Base-by-base conservation (phyloP, 2,329 filamentous ascomycete genomes). In the Cladosporium sp. region DNA sequence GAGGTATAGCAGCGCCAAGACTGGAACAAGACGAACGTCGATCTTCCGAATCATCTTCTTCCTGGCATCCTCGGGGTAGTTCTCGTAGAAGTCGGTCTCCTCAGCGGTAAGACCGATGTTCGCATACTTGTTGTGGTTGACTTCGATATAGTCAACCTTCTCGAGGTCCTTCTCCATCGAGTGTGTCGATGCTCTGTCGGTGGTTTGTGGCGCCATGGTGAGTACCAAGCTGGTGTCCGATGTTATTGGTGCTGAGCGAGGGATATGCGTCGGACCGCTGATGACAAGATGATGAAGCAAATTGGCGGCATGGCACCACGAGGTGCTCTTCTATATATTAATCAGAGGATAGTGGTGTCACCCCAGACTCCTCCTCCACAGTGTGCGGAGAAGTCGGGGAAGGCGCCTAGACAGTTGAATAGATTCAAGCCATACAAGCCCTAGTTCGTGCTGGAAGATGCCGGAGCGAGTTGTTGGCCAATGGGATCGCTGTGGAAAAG, bases 1-100 rank as follows among this genome's bases (percentile, higher is more conserved):
- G 14, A 54, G 28, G 28, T 54, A 54, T 12, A 54, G 18, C 51
- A 54, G 18, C 51, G 78, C 80, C 10, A 86, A 74, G 18, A 83
- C 79, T 0, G 84, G 84, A 8, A 86, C 74, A 34, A 86, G 76
- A 55, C 80, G 78, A 14, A 83, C 67, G 68, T 85, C 84, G 62
- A 79, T 78, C 74, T 85, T 86, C 54, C 80, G 74, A 8, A 85
- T 71, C 30, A 84, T 72, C 65, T 77, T 80, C 71, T 65, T 68
- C 26, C 44, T 49, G 10, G 64, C 63, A 34, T 70, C 71, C 59
- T 69, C 70, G 1, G 68, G 65, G 32, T 68, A 70, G 38, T 67
- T 68, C 3, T 68, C 67, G 32, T 64, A 68, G 49, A 73, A 73
- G n/a, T 67, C 69, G 60, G 70, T 60, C 52, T 73, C 71, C 15